These are phyloP conservation scores for Echinochloa phyllopogon DNA, from an alignment of 176 grass and related monocot species.

Conservation along the genomic window DNA sequence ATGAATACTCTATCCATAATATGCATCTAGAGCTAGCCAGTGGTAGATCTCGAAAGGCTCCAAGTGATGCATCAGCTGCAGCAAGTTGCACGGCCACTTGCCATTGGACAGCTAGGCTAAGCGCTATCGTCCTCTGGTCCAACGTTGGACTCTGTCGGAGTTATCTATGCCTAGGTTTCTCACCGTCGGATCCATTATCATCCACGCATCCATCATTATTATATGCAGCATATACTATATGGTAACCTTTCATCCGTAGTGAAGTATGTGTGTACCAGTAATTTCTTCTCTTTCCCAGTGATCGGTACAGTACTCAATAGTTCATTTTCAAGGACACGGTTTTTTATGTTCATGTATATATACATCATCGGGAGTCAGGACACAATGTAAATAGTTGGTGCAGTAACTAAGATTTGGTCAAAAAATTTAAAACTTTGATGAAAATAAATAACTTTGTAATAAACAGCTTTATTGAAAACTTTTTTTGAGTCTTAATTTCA, in stretches of 20 bases:
- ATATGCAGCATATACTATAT: neutral
- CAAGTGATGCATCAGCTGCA: neutral
- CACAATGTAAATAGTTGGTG: too few relatives aligned
- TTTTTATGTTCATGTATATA: too few relatives aligned
- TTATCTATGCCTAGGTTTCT: conserved; percentile 38
- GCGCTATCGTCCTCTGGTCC: neutral
- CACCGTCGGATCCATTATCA: neutral
- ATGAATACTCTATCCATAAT: too few relatives aligned
- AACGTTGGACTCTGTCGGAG: conserved; percentile 14
- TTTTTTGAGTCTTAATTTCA: too few relatives aligned
- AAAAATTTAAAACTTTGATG: neutral
- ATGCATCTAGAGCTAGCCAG: too few relatives aligned
- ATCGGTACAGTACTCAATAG: neutral
- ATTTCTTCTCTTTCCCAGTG: neutral
- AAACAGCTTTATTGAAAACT: too few relatives aligned
- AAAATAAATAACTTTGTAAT: neutral
- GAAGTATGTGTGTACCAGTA: neutral
- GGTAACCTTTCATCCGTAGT: too few relatives aligned
- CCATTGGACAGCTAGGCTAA: conserved; percentile 9
- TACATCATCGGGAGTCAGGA: too few relatives aligned
- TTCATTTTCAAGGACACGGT: too few relatives aligned
- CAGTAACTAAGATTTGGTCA: too few relatives aligned
- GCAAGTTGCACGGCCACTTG: conserved; percentile 12
- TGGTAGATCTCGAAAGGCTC: neutral
- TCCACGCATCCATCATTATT: neutral